Conservation (phyloP, 306 rosid species). For the Gillenia trifoliata region DNA sequence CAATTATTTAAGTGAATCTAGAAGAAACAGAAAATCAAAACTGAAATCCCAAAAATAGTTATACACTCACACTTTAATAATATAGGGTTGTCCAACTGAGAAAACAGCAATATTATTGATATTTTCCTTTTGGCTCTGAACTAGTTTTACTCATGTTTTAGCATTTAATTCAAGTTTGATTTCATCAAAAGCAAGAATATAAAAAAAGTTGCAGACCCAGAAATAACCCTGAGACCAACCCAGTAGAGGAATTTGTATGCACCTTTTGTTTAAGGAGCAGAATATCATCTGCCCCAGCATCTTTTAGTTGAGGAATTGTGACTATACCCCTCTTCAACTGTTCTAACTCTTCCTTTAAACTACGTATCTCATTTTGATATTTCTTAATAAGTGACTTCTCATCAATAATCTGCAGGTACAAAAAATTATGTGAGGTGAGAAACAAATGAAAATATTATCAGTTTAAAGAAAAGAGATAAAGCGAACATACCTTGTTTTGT, state of each 20-base stretch:
- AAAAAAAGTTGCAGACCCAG: neutral
- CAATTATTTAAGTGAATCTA: neutral
- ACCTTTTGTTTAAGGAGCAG: slow-evolving; percentile 90
- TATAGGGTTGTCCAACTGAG: neutral
- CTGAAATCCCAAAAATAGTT: neutral
- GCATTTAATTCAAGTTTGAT: neutral
- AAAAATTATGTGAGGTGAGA: slow-evolving; percentile 16
- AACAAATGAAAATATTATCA: slow-evolving; percentile 7
- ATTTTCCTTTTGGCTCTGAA: neutral
- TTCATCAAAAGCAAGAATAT: neutral
- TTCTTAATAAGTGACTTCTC: slow-evolving; percentile 98
- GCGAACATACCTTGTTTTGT: slow-evolving; percentile 66
- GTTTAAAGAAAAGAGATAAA: neutral
- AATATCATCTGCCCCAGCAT: slow-evolving; percentile 58
- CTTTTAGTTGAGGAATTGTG: slow-evolving; percentile 70
- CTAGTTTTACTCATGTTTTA: neutral
- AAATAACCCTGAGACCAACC: slow-evolving; percentile 1
- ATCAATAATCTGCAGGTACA: slow-evolving; percentile 80
- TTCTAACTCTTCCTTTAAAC: slow-evolving; percentile 87
- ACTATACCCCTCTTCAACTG: slow-evolving; percentile 80
- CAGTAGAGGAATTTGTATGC: slow-evolving; percentile 17
- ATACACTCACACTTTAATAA: neutral
- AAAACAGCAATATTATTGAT: neutral
- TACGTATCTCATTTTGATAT: slow-evolving; percentile 86
- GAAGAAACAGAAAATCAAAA: neutral